phyloP scores from a whole-genome alignment of 192 early-diverging fungal species.

The Backusella westeae region DNA sequence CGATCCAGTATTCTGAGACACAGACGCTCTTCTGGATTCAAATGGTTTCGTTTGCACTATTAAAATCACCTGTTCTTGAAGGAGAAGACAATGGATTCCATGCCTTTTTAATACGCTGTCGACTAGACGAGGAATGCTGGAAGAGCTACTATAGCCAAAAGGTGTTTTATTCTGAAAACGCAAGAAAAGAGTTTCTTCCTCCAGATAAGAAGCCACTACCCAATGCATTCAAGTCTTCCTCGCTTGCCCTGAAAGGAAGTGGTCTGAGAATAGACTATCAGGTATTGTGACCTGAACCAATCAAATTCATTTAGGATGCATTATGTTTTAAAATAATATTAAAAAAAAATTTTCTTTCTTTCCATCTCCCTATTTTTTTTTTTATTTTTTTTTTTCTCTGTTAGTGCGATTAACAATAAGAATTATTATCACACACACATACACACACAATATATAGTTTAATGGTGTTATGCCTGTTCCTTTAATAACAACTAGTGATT shows the following conservation, averaged over 20 bases:
- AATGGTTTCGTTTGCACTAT: conserved; percentile 29
- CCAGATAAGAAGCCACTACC: conserved; percentile 36
- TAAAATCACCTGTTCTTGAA: conserved; percentile 29
- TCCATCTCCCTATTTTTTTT: neutral
- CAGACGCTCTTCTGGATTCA: conserved; percentile 38
- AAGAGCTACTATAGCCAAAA: conserved; percentile 29
- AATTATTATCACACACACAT: neutral
- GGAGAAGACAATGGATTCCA: conserved; percentile 28
- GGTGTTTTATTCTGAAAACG: conserved; percentile 19
- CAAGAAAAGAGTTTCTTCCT: conserved; percentile 21
- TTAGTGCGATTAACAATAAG: neutral
- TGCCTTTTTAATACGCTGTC: conserved; percentile 19
- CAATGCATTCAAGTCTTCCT: conserved; percentile 36
- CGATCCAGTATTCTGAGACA: conserved; percentile 32
- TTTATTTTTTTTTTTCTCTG: neutral
- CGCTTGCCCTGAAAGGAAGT: conserved; percentile 30
- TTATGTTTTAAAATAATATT: conserved; percentile 7
- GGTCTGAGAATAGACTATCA: conserved; percentile 35
- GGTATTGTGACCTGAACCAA: conserved; percentile 15
- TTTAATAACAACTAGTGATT: neutral
- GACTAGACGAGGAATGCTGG: conserved; percentile 30
- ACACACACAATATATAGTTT: neutral
- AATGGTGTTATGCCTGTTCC: conserved; percentile 10
- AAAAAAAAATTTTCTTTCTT: conserved; percentile 13
- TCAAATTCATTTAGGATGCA: conserved; percentile 3